These are phyloP conservation scores for Globisporangium lucens DNA, from an alignment of 352 stramenopile species.

Conservation along the genomic window DNA sequence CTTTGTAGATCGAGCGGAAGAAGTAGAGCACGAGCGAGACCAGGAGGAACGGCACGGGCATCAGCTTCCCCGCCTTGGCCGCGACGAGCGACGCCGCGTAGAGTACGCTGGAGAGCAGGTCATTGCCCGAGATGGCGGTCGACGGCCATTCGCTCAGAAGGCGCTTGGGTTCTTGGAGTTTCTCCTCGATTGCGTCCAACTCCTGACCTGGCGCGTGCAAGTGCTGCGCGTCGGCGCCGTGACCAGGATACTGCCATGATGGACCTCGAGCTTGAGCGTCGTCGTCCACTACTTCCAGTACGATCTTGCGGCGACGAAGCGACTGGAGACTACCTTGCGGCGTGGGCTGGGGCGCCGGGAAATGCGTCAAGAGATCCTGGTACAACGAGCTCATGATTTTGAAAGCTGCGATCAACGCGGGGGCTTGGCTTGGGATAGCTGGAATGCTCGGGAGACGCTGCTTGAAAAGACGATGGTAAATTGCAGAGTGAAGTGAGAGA, in stretches of 20 bases:
- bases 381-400: background rate
- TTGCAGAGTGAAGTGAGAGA: background rate
- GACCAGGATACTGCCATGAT: constrained; percentile 38
- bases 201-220: constrained; percentile 32
- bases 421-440: background rate
- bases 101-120: constrained; percentile 82
- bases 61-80: constrained; percentile 65
- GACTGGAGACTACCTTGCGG: background rate
- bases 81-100: constrained; percentile 52
- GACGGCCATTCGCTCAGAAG: constrained; percentile 61
- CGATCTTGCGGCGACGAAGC: constrained; percentile 36
- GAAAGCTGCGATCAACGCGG: background rate
- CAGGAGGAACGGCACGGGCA: constrained; percentile 72
- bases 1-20: constrained; percentile 82
- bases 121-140: constrained; percentile 88
- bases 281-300: constrained; percentile 37
- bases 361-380: background rate
- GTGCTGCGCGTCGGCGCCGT: constrained; percentile 23
- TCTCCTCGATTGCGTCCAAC: constrained; percentile 30
- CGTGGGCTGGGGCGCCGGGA: background rate
- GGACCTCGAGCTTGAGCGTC: constrained; percentile 19
- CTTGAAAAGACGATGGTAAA: background rate
- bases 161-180: constrained; percentile 28
- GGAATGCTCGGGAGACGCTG: background rate
- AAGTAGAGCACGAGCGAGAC: constrained; percentile 60